Evolutionary conservation across 2,329 filamentous ascomycete species (phyloP).

Genomic region (Aspergillus versicolor): DNA sequence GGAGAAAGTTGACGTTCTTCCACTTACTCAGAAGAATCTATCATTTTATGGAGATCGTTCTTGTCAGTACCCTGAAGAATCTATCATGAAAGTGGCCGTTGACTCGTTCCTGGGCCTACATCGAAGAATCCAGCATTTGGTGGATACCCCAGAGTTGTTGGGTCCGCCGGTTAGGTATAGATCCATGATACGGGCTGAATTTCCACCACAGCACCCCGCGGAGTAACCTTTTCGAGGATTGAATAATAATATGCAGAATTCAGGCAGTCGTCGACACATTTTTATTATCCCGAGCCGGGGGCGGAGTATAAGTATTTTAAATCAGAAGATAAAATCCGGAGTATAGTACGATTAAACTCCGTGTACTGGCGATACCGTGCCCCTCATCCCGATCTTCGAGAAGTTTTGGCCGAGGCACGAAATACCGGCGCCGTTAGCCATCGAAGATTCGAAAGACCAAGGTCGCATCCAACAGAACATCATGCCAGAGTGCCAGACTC

Average conservation of each 20-base stretch:
- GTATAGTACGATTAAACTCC: background rate
- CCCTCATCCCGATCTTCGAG: background rate
- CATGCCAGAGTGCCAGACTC: slow-evolving; percentile 6
- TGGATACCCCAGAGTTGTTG: slow-evolving; percentile 3
- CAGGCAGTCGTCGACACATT: background rate
- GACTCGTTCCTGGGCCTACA: slow-evolving; percentile 10
- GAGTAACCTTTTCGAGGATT: background rate
- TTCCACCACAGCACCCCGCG: background rate
- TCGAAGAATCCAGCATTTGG: slow-evolving; percentile 14
- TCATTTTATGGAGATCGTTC: slow-evolving; percentile 6
- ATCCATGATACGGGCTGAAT: background rate
- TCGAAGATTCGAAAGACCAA: background rate
- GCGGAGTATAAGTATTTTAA: background rate
- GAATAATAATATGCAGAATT: background rate
- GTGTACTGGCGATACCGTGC: background rate
- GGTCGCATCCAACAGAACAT: background rate
- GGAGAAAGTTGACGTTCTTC: slow-evolving; percentile 3
- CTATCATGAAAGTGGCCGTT: slow-evolving; percentile 5
- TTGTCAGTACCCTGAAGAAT: slow-evolving; percentile 8
- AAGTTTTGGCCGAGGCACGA: background rate
- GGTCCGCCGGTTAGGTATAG: background rate
- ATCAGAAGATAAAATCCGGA: background rate
- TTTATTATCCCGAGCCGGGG: background rate
- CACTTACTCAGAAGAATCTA: slow-evolving; percentile 7
- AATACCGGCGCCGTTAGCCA: background rate